Evolutionary conservation across 768 basidiomycete species (phyloP).

Genomic region (Hygrophorus pudorinus): DNA sequence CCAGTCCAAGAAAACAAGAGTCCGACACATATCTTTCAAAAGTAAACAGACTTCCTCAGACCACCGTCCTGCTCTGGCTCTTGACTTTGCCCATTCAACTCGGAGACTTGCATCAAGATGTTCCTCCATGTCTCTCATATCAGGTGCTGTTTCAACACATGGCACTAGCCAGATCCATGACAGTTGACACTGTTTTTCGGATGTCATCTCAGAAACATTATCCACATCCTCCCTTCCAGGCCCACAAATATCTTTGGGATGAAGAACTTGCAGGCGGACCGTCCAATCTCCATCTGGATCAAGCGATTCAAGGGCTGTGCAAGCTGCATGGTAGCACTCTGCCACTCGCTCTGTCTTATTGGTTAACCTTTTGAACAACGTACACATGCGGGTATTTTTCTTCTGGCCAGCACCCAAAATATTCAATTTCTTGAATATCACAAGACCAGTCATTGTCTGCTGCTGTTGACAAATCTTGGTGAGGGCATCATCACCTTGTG

Average conservation of each 20-base stretch:
- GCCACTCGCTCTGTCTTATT: too few species aligned
- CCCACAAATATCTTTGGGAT: background rate
- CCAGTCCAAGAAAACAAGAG: slow-evolving; percentile 10
- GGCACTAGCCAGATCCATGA: slow-evolving; percentile 6
- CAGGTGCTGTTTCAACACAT: background rate
- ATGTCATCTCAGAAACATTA: too few species aligned
- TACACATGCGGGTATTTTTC: slow-evolving; percentile 12
- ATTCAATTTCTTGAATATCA: slow-evolving; percentile 16
- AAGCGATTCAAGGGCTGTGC: too few species aligned
- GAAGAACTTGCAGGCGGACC: too few species aligned
- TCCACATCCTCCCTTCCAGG: background rate
- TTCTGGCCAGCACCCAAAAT: slow-evolving; percentile 12
- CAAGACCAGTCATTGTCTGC: slow-evolving; percentile 10
- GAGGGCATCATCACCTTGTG: slow-evolving; percentile 15
- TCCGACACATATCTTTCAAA: slow-evolving; percentile 20
- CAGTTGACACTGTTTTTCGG: background rate
- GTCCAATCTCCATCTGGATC: too few species aligned
- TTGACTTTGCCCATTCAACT: slow-evolving; percentile 19
- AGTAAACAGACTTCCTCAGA: slow-evolving; percentile 16
- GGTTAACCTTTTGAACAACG: slow-evolving; percentile 11
- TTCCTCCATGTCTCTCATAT: background rate
- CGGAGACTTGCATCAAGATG: slow-evolving; percentile 7
- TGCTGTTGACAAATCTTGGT: slow-evolving; percentile 11
- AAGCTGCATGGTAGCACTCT: too few species aligned
- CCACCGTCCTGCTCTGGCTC: slow-evolving; percentile 15